These are phyloP conservation scores for Corymbia citriodora DNA, from an alignment of 441 rosid genomes.

Conservation along the genomic window DNA sequence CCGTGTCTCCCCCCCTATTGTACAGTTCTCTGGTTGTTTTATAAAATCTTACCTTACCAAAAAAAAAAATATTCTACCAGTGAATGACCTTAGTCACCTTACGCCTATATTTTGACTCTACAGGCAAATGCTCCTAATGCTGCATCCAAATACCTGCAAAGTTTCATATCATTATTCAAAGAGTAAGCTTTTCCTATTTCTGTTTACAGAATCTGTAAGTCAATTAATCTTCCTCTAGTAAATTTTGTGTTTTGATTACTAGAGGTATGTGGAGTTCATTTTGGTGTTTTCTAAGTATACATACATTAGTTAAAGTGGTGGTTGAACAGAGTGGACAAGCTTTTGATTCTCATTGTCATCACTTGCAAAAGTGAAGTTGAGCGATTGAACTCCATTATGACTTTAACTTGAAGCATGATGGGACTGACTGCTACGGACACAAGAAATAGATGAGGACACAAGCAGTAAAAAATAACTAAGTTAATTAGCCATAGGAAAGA, in stretches of 20 bases:
- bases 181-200: constrained; percentile 19
- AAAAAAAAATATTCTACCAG: background rate
- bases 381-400: background rate
- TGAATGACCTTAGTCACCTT: background rate
- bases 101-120: background rate
- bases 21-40: too few relatives aligned
- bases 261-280: background rate
- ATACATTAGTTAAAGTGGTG: background rate
- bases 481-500: background rate
- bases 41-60: too few relatives aligned
- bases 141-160: constrained; percentile 30
- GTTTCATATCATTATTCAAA: constrained; percentile 32
- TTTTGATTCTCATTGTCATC: background rate
- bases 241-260: background rate
- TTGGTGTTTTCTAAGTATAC: background rate
- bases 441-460: background rate
- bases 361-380: background rate
- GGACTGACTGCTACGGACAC: background rate
- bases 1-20: too few relatives aligned
- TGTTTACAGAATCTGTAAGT: background rate
- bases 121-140: constrained; percentile 35
- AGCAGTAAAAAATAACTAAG: background rate
- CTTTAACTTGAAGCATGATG: background rate
- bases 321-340: background rate
- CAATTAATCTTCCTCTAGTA: background rate